Conservation (phyloP, 1,284 basidiomycete genomes). For the Irpex sp. region DNA sequence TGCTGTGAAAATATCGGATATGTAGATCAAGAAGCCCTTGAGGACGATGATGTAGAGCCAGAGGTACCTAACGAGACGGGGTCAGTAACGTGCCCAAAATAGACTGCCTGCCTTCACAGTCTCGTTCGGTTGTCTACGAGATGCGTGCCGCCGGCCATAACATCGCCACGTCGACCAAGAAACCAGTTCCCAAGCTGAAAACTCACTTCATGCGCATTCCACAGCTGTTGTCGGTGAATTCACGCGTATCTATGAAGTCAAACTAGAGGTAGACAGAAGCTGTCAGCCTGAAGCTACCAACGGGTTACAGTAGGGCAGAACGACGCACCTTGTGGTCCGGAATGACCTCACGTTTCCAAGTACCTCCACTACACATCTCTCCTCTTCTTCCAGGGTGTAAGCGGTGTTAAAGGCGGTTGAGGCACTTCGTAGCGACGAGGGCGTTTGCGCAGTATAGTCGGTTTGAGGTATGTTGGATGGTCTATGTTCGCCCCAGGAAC, state of each 20-base stretch:
- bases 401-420: constrained; percentile 13
- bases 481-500: constrained; percentile 60
- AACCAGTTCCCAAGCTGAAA: background rate
- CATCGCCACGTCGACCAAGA: background rate
- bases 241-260: constrained; percentile 92
- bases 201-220: constrained; percentile 83
- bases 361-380: constrained; percentile 71
- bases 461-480: constrained; percentile 36
- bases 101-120: background rate
- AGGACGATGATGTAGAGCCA: constrained; percentile 90
- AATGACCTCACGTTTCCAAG: constrained; percentile 97
- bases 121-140: background rate
- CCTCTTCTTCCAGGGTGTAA: constrained; percentile 12
- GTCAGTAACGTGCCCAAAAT: constrained; percentile 10
- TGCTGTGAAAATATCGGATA: constrained; percentile 97
- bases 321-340: constrained; percentile 91
- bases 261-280: constrained; percentile 56
- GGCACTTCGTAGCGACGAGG: constrained; percentile 14
- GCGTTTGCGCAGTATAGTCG: constrained; percentile 26
- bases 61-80: constrained; percentile 61
- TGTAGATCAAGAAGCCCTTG: constrained; percentile 94
- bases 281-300: too few relatives aligned
- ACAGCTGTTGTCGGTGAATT: constrained; percentile 88
- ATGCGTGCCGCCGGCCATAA: background rate
- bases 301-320: background rate